Base-by-base conservation (phyloP, 2,329 filamentous ascomycete species). In the Nannizziopsis arthrosporioides region DNA sequence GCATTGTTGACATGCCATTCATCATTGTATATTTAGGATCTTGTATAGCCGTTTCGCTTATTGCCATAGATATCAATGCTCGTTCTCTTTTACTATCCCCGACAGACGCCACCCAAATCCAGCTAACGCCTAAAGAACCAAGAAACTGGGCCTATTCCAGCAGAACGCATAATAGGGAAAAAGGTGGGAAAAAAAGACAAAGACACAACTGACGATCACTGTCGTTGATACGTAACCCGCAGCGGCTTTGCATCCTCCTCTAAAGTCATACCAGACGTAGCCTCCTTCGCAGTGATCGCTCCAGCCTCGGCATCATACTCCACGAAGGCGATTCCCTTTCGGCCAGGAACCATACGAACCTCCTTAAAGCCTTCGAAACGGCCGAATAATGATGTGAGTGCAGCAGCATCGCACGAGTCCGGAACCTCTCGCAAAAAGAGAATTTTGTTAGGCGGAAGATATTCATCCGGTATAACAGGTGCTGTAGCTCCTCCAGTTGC, bases 401-500 rank as follows among this genome's bases (percentile, higher is more conserved):
- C 78, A 54, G 94, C 88, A 59, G 85, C 80, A 64, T 85, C 84
- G 67, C 85, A 87, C 55, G 87, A 84, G 54, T 90, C 85, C 7
- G 92, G 89, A 32, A 98, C 69, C 59, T 96, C 90, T 70, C 93
- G 87, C 52, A 96, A 73, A 70, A 96, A 94, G 32, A 98, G 77
- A 56, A 88, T 94, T 72, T 94, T 95, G 77, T 96, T 96, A 32
- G 92, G 90, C 3, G 90, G 90, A 3, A 96, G 78, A 66, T 94
- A 96, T 69, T 98, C 92, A 76, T 96, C 92, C n/a, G 89, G 88
- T 14, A 96, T 82, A 48, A 88, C 82, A 9, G 84, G 75, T 2
- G 82, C 74, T 1, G 80, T 74, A 11, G 79, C 73, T 5, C 80
- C 75, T 50, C 78, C 80, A 1, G 82, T 84, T 4, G 85, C 78